Percentiles rank a stretch among this genome's conserved stretches.
phyloP scores from a whole-genome alignment of 768 basidiomycete species.

The Paxillus involutus region DNA sequence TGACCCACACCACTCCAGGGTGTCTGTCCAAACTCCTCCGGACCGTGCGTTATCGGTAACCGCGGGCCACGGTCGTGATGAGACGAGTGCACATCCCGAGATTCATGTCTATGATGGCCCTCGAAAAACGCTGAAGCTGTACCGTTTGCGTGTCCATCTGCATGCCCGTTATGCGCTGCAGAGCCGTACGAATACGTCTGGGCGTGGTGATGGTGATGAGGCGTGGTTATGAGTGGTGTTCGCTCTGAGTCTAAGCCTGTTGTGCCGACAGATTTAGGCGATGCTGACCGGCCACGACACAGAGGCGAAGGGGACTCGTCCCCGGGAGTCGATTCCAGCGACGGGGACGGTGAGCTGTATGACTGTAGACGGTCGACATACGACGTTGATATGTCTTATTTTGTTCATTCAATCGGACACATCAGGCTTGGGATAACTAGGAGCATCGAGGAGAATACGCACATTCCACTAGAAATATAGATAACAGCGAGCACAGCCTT shows the following conservation, averaged over 20 bases:
- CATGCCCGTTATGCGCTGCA: not conserved
- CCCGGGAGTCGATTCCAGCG: conserved; percentile 32
- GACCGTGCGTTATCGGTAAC: conserved; percentile 20
- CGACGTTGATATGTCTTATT: conserved; percentile 69
- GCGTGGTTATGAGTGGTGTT: conserved; percentile 15
- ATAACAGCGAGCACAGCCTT: conserved; percentile 64
- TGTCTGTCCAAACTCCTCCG: conserved; percentile 6
- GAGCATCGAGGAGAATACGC: conserved; percentile 25
- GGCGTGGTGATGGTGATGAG: not conserved
- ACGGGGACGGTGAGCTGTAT: conserved; percentile 51
- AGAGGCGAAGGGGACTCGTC: conserved; percentile 16
- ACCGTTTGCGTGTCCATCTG: not conserved
- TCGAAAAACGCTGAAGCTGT: conserved; percentile 23
- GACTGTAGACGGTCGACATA: conserved; percentile 73
- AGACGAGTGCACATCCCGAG: conserved; percentile 19
- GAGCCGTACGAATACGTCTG: conserved; percentile 20
- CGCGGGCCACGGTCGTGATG: conserved; percentile 30
- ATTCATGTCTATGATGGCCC: conserved; percentile 38
- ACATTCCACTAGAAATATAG: conserved; percentile 84
- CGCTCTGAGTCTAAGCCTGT: conserved; percentile 14
- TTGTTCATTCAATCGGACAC: too few species aligned
- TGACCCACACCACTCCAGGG: not conserved
- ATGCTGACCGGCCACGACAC: conserved; percentile 1
- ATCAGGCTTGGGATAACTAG: not conserved
- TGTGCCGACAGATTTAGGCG: not conserved